Conservation (phyloP, 495 filamentous ascomycete species). For the Podospora bellae-mahoneyi region DNA sequence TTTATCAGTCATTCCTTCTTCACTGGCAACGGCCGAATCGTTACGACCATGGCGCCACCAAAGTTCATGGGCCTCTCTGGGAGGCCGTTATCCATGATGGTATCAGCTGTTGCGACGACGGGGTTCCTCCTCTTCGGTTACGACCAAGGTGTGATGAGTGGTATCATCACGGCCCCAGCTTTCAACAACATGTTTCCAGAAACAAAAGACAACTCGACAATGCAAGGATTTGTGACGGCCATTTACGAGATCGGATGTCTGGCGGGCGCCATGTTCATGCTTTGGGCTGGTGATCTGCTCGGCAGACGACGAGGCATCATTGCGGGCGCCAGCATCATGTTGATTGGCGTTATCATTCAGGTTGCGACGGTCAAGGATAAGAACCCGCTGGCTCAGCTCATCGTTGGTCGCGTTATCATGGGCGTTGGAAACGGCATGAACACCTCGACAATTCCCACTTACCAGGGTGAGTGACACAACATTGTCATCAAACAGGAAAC, state of each 20-base stretch:
- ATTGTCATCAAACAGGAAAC: neutral
- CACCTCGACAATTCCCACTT: conserved; percentile 73
- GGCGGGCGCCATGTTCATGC: conserved; percentile 66
- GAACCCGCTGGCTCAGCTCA: conserved; percentile 60
- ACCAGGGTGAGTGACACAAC: conserved; percentile 57
- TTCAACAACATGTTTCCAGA: conserved; percentile 71
- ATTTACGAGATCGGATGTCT: conserved; percentile 83
- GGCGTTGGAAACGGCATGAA: conserved; percentile 78
- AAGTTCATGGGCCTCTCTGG: conserved; percentile 62
- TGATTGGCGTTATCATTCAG: conserved; percentile 70
- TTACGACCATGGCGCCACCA: conserved; percentile 40
- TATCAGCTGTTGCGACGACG: conserved; percentile 67
- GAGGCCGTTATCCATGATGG: conserved; percentile 56
- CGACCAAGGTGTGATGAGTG: conserved; percentile 68
- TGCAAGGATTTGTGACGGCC: conserved; percentile 78
- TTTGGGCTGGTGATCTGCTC: conserved; percentile 63
- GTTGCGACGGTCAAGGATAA: conserved; percentile 48
- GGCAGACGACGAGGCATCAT: conserved; percentile 59
- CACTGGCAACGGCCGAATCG: neutral
- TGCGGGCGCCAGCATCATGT: conserved; percentile 65
- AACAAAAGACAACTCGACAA: conserved; percentile 61
- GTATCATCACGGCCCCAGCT: conserved; percentile 69
- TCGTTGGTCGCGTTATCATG: conserved; percentile 69
- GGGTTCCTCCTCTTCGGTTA: conserved; percentile 75
- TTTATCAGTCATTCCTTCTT: neutral